Percentiles rank a stretch among this genome's conserved stretches.
These are phyloP conservation scores for Rhododendron ferrugineum DNA, from an alignment of 148 eudicot genomes.

Conservation along the genomic window DNA sequence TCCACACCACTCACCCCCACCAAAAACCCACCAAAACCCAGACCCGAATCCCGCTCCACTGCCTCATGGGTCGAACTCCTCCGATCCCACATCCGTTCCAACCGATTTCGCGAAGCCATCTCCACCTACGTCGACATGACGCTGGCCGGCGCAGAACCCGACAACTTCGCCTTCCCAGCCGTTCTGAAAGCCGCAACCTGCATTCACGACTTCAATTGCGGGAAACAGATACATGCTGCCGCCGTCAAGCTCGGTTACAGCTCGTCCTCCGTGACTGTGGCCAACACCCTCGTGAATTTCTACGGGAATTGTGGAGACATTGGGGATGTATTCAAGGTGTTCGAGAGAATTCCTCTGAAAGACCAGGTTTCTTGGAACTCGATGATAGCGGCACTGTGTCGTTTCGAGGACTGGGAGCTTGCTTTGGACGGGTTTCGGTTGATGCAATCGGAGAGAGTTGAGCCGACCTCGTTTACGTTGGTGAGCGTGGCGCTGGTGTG, in stretches of 20 bases:
- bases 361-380: conserved; percentile 90
- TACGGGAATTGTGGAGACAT: conserved; percentile 68
- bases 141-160: conserved; percentile 34
- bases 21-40: conserved; percentile 28
- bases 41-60: conserved; percentile 25
- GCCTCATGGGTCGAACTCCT: conserved; percentile 60
- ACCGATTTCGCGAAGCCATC: conserved; percentile 45
- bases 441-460: conserved; percentile 47
- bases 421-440: conserved; percentile 54
- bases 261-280: conserved; percentile 40
- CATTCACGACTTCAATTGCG: conserved; percentile 42
- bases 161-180: conserved; percentile 66
- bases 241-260: conserved; percentile 52
- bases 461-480: conserved; percentile 65
- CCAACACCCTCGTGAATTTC: conserved; percentile 62
- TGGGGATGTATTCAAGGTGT: conserved; percentile 48
- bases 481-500: conserved; percentile 65
- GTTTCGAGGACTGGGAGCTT: conserved; percentile 53
- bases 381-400: conserved; percentile 58
- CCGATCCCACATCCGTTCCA: conserved; percentile 56
- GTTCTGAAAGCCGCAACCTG: conserved; percentile 56
- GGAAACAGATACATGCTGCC: conserved; percentile 59
- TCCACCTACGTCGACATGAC: conserved; percentile 61
- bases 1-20: conserved; percentile 4
- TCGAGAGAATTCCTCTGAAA: conserved; percentile 55